phyloP scores from a whole-genome alignment of 192 early-diverging fungal species.

The Backusella westeae region DNA sequence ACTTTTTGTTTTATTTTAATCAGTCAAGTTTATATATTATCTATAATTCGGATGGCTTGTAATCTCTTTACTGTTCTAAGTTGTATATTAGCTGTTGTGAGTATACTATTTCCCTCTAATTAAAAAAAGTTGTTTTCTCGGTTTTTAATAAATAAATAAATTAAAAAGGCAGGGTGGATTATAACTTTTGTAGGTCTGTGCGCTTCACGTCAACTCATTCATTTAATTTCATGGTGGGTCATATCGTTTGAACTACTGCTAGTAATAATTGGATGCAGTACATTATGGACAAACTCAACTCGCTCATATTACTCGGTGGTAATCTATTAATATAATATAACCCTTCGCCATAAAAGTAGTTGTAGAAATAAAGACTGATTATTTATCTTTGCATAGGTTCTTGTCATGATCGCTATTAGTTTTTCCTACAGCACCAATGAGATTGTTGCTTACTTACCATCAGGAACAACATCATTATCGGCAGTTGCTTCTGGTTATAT shows the following conservation, averaged over 20 bases:
- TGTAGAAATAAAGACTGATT: not conserved
- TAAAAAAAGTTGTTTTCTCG: not conserved
- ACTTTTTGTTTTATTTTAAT: not conserved
- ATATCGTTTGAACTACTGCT: slow-evolving; percentile 10
- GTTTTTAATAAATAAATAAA: not conserved
- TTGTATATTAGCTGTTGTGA: slow-evolving; percentile 3
- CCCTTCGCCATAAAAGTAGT: not conserved
- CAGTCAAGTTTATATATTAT: not conserved
- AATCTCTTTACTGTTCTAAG: slow-evolving; percentile 1
- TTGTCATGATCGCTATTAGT: slow-evolving; percentile 19
- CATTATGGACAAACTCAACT: slow-evolving; percentile 16
- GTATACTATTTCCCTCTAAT: not conserved
- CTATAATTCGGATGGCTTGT: not conserved
- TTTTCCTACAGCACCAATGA: slow-evolving; percentile 18
- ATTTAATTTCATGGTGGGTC: slow-evolving; percentile 29
- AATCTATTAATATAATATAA: not conserved
- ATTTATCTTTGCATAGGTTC: slow-evolving; percentile 2
- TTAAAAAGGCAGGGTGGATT: slow-evolving; percentile 27
- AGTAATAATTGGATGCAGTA: slow-evolving; percentile 2
- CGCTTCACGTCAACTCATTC: not conserved
- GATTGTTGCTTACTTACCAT: slow-evolving; percentile 13
- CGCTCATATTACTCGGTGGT: slow-evolving; percentile 12
- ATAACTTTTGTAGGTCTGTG: slow-evolving; percentile 28
- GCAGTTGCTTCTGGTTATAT: slow-evolving; percentile 24
- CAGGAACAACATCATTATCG: not conserved